phyloP scores from a whole-genome alignment of 148 eudicot genomes.

The Oxyria digyna region DNA sequence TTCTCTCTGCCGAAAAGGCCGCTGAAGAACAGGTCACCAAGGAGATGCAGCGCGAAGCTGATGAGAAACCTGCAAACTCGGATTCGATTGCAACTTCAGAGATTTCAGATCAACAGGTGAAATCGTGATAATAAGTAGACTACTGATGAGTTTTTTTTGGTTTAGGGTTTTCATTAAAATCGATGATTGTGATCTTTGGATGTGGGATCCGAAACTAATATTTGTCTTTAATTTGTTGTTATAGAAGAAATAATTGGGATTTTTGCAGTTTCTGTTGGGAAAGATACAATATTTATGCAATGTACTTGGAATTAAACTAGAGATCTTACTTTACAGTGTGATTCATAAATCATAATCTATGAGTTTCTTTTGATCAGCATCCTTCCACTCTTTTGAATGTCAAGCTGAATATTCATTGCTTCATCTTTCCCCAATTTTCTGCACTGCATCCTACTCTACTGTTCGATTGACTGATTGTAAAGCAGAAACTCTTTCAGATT shows the following conservation, averaged over 20 bases:
- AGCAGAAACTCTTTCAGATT: too few species aligned
- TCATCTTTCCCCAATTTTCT: background rate
- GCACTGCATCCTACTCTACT: background rate
- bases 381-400: background rate
- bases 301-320: background rate
- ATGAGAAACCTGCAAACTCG: background rate
- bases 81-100: slow-evolving; percentile 5
- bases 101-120: slow-evolving; percentile 1
- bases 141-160: background rate
- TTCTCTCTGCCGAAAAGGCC: slow-evolving; percentile 38
- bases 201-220: background rate
- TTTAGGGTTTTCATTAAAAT: background rate
- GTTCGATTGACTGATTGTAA: too few species aligned
- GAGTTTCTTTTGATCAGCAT: background rate
- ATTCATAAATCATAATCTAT: background rate
- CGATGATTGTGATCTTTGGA: background rate
- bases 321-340: background rate
- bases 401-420: background rate
- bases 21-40: slow-evolving; percentile 27
- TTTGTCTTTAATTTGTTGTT: background rate
- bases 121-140: background rate
- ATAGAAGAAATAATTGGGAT: slow-evolving; percentile 6
- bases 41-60: slow-evolving; percentile 22
- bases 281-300: background rate
- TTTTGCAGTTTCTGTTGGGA: background rate